These are phyloP conservation scores for Chenopodium suecicum DNA, from an alignment of 148 eudicot species.

Conservation along the genomic window DNA sequence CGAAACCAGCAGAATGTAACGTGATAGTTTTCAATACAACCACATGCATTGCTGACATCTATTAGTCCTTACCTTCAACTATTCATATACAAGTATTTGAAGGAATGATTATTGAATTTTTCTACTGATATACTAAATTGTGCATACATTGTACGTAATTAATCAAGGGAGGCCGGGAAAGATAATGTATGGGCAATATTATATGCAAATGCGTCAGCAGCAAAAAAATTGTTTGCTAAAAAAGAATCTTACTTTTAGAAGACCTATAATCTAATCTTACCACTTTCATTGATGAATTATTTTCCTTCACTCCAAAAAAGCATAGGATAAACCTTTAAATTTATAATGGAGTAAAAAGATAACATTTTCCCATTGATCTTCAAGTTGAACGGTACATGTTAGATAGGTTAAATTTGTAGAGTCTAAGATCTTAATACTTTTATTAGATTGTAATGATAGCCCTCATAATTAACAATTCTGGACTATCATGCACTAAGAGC, in stretches of 20 bases:
- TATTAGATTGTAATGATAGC: no score
- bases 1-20: conserved; percentile 2
- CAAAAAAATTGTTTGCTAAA: neutral
- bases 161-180: no score
- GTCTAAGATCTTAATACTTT: no score
- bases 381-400: neutral
- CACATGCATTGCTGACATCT: neutral
- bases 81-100: neutral
- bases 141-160: neutral
- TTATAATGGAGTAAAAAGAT: neutral
- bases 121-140: neutral
- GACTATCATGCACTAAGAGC: no score
- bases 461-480: no score
- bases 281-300: neutral
- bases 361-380: neutral
- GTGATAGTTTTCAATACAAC: neutral
- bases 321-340: neutral
- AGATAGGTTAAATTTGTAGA: no score
- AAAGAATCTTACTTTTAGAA: neutral
- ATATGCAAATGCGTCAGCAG: neutral
- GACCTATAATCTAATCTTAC: neutral
- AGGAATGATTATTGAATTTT: neutral
- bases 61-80: neutral
- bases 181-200: neutral
- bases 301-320: neutral